Evolutionary conservation across 225 moss, liverwort and hornwort genomes (phyloP).

Genomic region (Sphagnum contortum): DNA sequence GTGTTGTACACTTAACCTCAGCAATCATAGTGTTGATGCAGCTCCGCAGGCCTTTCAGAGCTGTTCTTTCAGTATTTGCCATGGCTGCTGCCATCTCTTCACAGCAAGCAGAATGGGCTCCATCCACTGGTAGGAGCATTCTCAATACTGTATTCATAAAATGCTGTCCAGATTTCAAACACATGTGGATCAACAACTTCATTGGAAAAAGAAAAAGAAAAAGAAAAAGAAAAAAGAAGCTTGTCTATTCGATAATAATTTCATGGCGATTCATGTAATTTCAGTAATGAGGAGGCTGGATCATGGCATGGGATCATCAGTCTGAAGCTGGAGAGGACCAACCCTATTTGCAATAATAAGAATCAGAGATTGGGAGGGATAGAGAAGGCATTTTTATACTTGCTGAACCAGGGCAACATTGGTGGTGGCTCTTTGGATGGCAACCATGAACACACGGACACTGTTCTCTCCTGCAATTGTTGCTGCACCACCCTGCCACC

Average conservation of each 20-base stretch:
- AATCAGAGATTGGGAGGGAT: too few relatives aligned
- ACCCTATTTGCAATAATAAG: too few relatives aligned
- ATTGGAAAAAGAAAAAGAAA: too few relatives aligned
- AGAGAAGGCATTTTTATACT: constrained; percentile 21
- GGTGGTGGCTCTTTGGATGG: constrained; percentile 70
- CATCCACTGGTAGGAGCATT: constrained; percentile 59
- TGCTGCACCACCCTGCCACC: constrained; percentile 72
- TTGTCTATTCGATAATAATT: background rate
- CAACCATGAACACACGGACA: constrained; percentile 79
- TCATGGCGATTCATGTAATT: too few relatives aligned
- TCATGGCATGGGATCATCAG: too few relatives aligned
- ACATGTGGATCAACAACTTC: too few relatives aligned
- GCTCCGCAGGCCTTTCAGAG: constrained; percentile 61
- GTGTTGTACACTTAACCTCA: constrained; percentile 30
- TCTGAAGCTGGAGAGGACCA: too few relatives aligned
- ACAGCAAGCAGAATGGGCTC: constrained; percentile 73
- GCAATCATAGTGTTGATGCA: constrained; percentile 68
- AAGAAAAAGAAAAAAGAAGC: background rate
- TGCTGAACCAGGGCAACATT: constrained; percentile 82
- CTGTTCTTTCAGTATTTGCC: constrained; percentile 65
- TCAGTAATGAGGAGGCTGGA: too few relatives aligned
- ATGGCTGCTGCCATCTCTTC: constrained; percentile 82
- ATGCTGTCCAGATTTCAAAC: constrained; percentile 35
- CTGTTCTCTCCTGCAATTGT: constrained; percentile 82
- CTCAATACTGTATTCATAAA: constrained; percentile 60